Evolutionary conservation across 331 rosid species (phyloP).

Genomic region (Malus hybrid): DNA sequence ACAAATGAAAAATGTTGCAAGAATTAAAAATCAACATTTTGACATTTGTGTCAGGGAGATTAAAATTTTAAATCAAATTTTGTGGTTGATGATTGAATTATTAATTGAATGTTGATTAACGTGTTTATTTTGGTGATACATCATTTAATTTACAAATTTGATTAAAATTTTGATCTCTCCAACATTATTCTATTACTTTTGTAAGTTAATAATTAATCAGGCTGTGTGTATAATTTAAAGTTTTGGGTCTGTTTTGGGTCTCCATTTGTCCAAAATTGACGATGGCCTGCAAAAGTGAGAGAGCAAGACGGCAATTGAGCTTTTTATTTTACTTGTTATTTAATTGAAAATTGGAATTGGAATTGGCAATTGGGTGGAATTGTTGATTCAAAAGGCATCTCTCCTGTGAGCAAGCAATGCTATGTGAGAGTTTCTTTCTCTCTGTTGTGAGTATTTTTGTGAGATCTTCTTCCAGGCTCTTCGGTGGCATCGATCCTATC

Average conservation of each 20-base stretch:
- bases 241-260: background rate
- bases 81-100: too few relatives aligned
- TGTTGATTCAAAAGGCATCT: background rate
- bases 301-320: background rate
- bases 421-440: too few relatives aligned
- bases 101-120: too few relatives aligned
- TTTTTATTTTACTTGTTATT: too few relatives aligned
- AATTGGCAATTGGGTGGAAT: background rate
- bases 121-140: accelerated
- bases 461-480: too few relatives aligned
- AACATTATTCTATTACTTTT: background rate
- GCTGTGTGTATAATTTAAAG: background rate
- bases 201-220: background rate
- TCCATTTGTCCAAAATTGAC: background rate
- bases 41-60: too few relatives aligned
- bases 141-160: too few relatives aligned
- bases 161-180: too few relatives aligned
- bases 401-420: background rate
- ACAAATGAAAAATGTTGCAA: background rate
- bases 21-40: too few relatives aligned
- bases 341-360: background rate
- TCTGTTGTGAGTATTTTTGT: too few relatives aligned
- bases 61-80: too few relatives aligned
- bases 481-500: too few relatives aligned
- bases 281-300: background rate